Percentiles rank a stretch among this genome's conserved stretches.
phyloP scores from a whole-genome alignment of 768 basidiomycete species.

The Lepiota venenata region DNA sequence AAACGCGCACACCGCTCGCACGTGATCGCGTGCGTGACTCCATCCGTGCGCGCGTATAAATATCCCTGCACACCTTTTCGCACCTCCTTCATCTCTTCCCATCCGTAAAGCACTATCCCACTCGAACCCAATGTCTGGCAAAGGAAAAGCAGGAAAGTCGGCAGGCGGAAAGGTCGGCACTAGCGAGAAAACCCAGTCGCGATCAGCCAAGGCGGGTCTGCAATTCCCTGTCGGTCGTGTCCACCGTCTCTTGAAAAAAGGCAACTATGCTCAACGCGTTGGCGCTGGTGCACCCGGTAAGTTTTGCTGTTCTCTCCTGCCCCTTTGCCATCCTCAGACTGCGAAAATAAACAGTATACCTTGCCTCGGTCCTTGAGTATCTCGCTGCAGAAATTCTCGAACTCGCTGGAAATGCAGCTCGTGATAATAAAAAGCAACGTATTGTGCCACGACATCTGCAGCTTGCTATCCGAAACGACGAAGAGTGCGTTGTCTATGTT shows the following conservation, averaged over 20 bases:
- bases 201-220: conserved; percentile 71
- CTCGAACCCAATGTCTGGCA: conserved; percentile 36
- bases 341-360: conserved; percentile 54
- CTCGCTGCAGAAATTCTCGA: conserved; percentile 93
- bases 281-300: conserved; percentile 85
- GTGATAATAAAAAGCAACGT: conserved; percentile 88
- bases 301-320: conserved; percentile 13
- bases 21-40: conserved; percentile 19
- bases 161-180: conserved; percentile 55
- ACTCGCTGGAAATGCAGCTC: conserved; percentile 83
- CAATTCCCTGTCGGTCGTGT: conserved; percentile 93
- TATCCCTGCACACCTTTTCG: conserved; percentile 17
- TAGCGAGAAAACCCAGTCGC: conserved; percentile 60
- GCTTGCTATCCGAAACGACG: conserved; percentile 89
- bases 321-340: conserved; percentile 2
- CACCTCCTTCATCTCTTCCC: conserved; percentile 15
- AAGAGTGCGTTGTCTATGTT: conserved; percentile 62
- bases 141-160: conserved; percentile 27
- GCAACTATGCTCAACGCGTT: conserved; percentile 85
- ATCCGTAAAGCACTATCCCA: conserved; percentile 2
- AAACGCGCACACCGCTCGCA: conserved; percentile 4
- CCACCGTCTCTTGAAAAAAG: conserved; percentile 83
- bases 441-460: conserved; percentile 92
- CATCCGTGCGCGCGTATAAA: conserved; percentile 30
- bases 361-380: conserved; percentile 89